Evolutionary conservation across 2,329 filamentous ascomycete genomes (phyloP).

Genomic region (Fusarium aywerte): DNA sequence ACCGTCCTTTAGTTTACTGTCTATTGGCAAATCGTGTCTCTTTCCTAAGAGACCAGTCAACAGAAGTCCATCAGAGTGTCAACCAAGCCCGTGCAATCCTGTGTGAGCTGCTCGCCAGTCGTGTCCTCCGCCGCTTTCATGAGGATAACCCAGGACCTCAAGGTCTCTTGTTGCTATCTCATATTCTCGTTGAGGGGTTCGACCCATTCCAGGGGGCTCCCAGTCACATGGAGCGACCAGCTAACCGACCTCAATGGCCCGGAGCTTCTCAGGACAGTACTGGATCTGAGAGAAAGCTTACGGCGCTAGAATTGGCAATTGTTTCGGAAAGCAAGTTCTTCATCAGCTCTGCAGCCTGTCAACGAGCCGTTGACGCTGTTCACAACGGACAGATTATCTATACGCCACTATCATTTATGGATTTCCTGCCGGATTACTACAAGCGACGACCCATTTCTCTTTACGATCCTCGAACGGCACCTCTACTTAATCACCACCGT

Average conservation of each 20-base stretch:
- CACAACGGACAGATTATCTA: constrained; percentile 76
- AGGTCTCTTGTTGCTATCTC: constrained; percentile 72
- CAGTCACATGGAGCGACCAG: constrained; percentile 63
- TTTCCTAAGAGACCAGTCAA: constrained; percentile 74
- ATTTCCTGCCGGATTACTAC: constrained; percentile 79
- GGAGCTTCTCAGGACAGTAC: constrained; percentile 50
- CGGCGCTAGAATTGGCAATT: constrained; percentile 77
- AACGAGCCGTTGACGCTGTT: constrained; percentile 76
- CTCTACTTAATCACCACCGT: constrained; percentile 76
- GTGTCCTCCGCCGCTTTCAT: constrained; percentile 73
- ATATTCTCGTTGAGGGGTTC: constrained; percentile 76
- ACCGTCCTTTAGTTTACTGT: constrained; percentile 68
- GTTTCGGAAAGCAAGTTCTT: constrained; percentile 77
- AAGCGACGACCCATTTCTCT: constrained; percentile 76
- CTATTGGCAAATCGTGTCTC: constrained; percentile 76
- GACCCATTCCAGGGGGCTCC: constrained; percentile 78
- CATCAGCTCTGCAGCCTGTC: constrained; percentile 72
- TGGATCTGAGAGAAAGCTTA: constrained; percentile 66
- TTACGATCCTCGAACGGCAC: constrained; percentile 73
- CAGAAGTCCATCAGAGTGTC: constrained; percentile 74
- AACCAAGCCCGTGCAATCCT: constrained; percentile 74
- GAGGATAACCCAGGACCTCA: constrained; percentile 72
- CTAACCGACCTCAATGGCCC: constrained; percentile 55
- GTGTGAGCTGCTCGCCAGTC: constrained; percentile 75
- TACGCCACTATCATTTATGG: constrained; percentile 75